phyloP scores from a whole-genome alignment of 306 rosid species.

The Acacia melanoxylon region DNA sequence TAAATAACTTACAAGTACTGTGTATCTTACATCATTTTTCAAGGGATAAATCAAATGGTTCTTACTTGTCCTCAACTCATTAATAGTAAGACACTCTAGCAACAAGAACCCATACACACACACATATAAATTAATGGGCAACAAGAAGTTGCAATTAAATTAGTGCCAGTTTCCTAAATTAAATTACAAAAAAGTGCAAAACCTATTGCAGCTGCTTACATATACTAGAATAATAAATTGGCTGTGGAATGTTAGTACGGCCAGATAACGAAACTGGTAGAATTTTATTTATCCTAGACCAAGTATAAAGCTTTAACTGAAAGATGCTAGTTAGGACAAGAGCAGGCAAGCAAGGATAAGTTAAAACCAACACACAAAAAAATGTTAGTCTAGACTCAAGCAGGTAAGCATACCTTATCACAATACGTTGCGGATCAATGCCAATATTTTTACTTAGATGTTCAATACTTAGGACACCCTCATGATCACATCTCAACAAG shows the following conservation, averaged over 20 bases:
- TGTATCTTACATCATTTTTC: neutral
- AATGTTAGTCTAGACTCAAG: neutral
- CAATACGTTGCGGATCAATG: slow-evolving; percentile 27
- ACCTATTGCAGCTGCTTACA: neutral
- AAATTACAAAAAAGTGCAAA: slow-evolving; percentile 5
- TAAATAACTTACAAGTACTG: neutral
- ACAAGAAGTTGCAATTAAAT: neutral
- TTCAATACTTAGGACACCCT: slow-evolving; percentile 44
- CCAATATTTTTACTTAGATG: slow-evolving; percentile 52
- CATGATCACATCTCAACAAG: slow-evolving; percentile 46
- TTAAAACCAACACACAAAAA: neutral
- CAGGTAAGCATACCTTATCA: slow-evolving; percentile 23
- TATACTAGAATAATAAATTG: neutral
- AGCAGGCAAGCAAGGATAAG: neutral
- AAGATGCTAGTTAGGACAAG: neutral
- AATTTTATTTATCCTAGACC: neutral
- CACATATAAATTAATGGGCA: neutral
- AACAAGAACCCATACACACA: neutral
- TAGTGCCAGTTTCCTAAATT: neutral
- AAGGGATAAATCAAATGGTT: neutral
- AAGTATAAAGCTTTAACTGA: neutral
- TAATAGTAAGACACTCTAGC: slow-evolving; percentile 3
- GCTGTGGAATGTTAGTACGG: neutral
- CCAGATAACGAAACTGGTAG: neutral
- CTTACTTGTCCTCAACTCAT: neutral